These are phyloP conservation scores for Russula sp. DNA, from an alignment of 768 basidiomycete genomes.

Conservation along the genomic window DNA sequence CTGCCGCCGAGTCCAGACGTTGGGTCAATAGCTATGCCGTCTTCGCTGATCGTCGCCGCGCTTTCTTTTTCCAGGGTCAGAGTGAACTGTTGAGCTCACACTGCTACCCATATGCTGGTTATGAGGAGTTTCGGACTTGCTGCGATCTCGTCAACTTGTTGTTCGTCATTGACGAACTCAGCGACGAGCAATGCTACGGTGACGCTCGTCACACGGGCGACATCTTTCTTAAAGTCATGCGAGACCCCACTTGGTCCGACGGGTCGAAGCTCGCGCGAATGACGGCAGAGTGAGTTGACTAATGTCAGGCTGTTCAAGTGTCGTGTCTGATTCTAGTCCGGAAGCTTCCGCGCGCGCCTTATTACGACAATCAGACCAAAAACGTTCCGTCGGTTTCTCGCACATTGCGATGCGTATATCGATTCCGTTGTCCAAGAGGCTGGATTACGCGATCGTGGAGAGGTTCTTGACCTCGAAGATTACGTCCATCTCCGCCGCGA, in stretches of 20 bases:
- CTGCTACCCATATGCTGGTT: slow-evolving; percentile 51
- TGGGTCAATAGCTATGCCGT: slow-evolving; percentile 58
- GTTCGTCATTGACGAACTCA: slow-evolving; percentile 62
- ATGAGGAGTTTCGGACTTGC: slow-evolving; percentile 49
- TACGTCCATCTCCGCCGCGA: slow-evolving; percentile 57
- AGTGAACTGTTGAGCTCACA: slow-evolving; percentile 57
- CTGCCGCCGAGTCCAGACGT: slow-evolving; percentile 47
- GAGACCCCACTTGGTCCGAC: slow-evolving; percentile 45
- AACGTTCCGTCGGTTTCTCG: slow-evolving; percentile 42
- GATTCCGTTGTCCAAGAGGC: slow-evolving; percentile 54
- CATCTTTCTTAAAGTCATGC: slow-evolving; percentile 46
- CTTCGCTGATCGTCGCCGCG: slow-evolving; percentile 52
- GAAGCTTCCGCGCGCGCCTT: slow-evolving; percentile 49
- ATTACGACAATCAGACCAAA: slow-evolving; percentile 37
- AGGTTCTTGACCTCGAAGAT: slow-evolving; percentile 46
- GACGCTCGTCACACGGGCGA: slow-evolving; percentile 49
- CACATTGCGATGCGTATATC: slow-evolving; percentile 49
- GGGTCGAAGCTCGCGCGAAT: slow-evolving; percentile 50
- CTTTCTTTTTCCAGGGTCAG: slow-evolving; percentile 54
- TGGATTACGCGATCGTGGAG: slow-evolving; percentile 47
- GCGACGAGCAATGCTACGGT: slow-evolving; percentile 53
- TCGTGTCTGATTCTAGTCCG: neutral
- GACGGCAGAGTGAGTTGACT: slow-evolving; percentile 47
- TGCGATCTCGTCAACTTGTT: slow-evolving; percentile 62
- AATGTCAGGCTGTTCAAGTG: neutral